Conservation (phyloP, 2,329 filamentous ascomycete genomes). For the Penicillium sp. region DNA sequence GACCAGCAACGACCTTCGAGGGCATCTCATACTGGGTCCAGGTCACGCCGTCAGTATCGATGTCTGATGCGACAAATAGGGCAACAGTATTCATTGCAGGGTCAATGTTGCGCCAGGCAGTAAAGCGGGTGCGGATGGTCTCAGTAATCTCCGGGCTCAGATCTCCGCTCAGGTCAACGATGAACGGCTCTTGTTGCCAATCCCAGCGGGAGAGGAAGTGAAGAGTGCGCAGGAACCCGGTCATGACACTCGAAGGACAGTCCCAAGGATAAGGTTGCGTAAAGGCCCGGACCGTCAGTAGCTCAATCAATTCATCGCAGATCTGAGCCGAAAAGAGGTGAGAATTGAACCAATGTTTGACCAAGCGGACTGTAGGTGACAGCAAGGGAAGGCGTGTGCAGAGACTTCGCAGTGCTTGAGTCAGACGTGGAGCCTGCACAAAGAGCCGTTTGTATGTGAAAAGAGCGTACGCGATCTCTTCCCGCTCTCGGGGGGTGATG, state of each 20-base stretch:
- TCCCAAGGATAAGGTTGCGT: constrained; percentile 78
- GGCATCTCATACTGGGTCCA: constrained; percentile 73
- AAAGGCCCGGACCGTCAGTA: constrained; percentile 76
- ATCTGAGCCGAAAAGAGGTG: constrained; percentile 80
- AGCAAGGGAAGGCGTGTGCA: constrained; percentile 78
- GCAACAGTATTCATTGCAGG: constrained; percentile 81
- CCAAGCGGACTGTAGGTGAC: constrained; percentile 76
- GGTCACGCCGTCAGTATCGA: constrained; percentile 73
- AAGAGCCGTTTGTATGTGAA: constrained; percentile 70
- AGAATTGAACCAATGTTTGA: constrained; percentile 84
- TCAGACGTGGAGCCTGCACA: constrained; percentile 71
- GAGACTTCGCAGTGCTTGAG: constrained; percentile 75
- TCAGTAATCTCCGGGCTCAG: constrained; percentile 62
- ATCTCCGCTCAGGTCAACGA: constrained; percentile 69
- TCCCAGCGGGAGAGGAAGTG: constrained; percentile 84
- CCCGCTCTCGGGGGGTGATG: constrained; percentile 63
- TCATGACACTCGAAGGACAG: constrained; percentile 70
- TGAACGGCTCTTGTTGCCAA: constrained; percentile 79
- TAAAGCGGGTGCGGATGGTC: constrained; percentile 68
- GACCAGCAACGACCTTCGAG: constrained; percentile 76
- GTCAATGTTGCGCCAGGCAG: constrained; percentile 84
- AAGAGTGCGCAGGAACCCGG: constrained; percentile 79
- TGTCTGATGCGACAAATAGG: constrained; percentile 76
- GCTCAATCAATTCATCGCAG: constrained; percentile 76
- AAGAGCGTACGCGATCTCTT: constrained; percentile 69